phyloP scores from a whole-genome alignment of 1,139 yeast species.

The Hyphopichia buzzinii region DNA sequence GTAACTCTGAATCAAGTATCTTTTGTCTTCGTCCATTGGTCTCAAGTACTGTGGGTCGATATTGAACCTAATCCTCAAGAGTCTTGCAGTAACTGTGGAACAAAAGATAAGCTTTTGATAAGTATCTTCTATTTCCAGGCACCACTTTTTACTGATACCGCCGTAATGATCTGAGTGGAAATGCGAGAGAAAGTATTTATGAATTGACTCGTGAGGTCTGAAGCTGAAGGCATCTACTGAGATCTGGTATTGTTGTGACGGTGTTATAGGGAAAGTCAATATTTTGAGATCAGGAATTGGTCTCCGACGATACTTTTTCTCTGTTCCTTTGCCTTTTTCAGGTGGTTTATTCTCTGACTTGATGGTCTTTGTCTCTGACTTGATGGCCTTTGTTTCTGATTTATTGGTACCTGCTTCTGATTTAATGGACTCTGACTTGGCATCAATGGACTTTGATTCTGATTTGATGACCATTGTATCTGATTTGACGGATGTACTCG shows the following conservation, averaged over 20 bases:
- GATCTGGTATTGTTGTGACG: slow-evolving; percentile 25
- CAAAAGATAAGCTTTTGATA: slow-evolving; percentile 55
- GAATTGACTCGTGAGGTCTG: slow-evolving; percentile 43
- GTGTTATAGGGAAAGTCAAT: slow-evolving; percentile 36
- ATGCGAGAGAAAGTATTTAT: slow-evolving; percentile 67
- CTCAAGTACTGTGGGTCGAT: slow-evolving; percentile 53
- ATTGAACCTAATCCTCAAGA: slow-evolving; percentile 53
- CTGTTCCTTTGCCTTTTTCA: neutral
- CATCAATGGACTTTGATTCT: neutral
- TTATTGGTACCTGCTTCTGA: neutral
- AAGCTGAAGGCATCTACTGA: slow-evolving; percentile 72
- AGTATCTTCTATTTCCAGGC: slow-evolving; percentile 44
- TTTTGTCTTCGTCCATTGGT: slow-evolving; percentile 42
- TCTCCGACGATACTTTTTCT: slow-evolving; percentile 15
- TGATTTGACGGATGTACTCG: too few species aligned
- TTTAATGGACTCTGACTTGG: neutral
- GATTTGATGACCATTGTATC: neutral
- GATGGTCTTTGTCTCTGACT: slow-evolving; percentile 3
- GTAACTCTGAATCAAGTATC: slow-evolving; percentile 27
- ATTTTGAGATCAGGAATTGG: slow-evolving; percentile 58
- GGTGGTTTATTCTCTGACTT: neutral
- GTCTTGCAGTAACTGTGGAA: slow-evolving; percentile 62
- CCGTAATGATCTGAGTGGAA: slow-evolving; percentile 94
- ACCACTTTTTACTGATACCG: slow-evolving; percentile 79
- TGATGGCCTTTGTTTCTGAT: neutral